Conservation (phyloP, 768 basidiomycete species). For the Suillus occidentalis region DNA sequence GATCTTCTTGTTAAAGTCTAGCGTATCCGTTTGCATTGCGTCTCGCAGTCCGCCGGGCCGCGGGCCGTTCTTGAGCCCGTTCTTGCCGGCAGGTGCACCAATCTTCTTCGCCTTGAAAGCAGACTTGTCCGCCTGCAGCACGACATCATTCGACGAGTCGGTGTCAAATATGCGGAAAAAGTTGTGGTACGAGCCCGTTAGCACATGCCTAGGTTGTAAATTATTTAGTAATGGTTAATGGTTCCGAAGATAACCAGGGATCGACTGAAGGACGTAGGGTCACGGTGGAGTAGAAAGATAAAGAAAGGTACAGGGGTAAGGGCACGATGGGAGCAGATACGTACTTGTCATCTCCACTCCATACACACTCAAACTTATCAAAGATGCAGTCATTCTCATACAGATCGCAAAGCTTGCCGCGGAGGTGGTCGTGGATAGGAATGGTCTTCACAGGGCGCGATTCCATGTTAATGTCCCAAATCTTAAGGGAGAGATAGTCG, state of each 20-base stretch:
- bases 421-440: conserved; percentile 96
- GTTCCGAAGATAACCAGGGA: conserved; percentile 24
- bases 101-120: conserved; percentile 99
- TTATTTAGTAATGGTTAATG: conserved; percentile 6
- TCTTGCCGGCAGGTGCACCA: conserved; percentile 79
- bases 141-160: conserved; percentile 83
- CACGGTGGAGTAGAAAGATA: conserved; percentile 13
- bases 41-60: conserved; percentile 72
- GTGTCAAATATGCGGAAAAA: conserved; percentile 99
- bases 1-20: conserved; percentile 98
- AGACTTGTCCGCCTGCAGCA: conserved; percentile 97
- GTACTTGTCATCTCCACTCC: conserved; percentile 94
- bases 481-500: conserved; percentile 97
- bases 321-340: conserved; percentile 39
- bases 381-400: conserved; percentile 99
- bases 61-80: conserved; percentile 67
- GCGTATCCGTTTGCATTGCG: conserved; percentile 80
- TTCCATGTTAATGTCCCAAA: conserved; percentile 99
- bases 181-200: conserved; percentile 99
- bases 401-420: conserved; percentile 95
- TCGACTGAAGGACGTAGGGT: not conserved
- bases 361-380: conserved; percentile 99
- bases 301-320: conserved; percentile 3
- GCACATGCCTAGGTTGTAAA: conserved; percentile 66
- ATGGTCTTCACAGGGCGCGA: conserved; percentile 94